These are phyloP conservation scores for Nyssa sinensis DNA, from an alignment of 148 eudicot species.

Conservation along the genomic window DNA sequence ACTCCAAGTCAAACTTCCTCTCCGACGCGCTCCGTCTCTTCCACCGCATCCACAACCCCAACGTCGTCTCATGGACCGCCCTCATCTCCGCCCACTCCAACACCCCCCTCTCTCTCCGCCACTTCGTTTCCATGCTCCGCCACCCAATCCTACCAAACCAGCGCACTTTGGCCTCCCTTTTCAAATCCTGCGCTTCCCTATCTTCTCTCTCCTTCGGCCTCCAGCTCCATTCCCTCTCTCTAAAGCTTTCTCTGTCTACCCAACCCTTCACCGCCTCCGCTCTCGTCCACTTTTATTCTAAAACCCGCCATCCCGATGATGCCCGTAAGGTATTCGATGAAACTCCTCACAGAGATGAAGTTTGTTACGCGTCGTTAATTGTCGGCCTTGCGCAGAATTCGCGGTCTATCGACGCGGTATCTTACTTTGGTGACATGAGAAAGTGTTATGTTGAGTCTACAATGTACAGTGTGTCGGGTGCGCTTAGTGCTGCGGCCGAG, in stretches of 20 bases:
- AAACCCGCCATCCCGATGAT: slow-evolving; percentile 22
- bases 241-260: slow-evolving; percentile 32
- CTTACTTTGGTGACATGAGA: slow-evolving; percentile 50
- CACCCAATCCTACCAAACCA: slow-evolving; percentile 50
- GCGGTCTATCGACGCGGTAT: slow-evolving; percentile 38
- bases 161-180: slow-evolving; percentile 44
- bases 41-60: slow-evolving; percentile 49
- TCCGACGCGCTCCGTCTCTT: slow-evolving; percentile 38
- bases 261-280: slow-evolving; percentile 45
- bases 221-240: slow-evolving; percentile 41
- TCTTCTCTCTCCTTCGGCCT: slow-evolving; percentile 27
- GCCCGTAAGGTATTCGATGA: slow-evolving; percentile 65
- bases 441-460: slow-evolving; percentile 35
- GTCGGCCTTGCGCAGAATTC: slow-evolving; percentile 52
- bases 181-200: slow-evolving; percentile 45
- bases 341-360: slow-evolving; percentile 45
- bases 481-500: slow-evolving; percentile 44
- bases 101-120: slow-evolving; percentile 33
- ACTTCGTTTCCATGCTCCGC: slow-evolving; percentile 62
- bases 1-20: slow-evolving; percentile 47
- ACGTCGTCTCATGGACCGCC: slow-evolving; percentile 70
- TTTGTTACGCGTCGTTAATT: slow-evolving; percentile 54
- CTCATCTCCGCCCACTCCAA: slow-evolving; percentile 57
- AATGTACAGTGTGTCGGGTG: slow-evolving; percentile 60
- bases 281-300: slow-evolving; percentile 42